Evolutionary conservation across 2,329 filamentous ascomycete species (phyloP), one percentile per base, ranked within the genome.

Genomic region (Lizonia empirigonia): DNA sequence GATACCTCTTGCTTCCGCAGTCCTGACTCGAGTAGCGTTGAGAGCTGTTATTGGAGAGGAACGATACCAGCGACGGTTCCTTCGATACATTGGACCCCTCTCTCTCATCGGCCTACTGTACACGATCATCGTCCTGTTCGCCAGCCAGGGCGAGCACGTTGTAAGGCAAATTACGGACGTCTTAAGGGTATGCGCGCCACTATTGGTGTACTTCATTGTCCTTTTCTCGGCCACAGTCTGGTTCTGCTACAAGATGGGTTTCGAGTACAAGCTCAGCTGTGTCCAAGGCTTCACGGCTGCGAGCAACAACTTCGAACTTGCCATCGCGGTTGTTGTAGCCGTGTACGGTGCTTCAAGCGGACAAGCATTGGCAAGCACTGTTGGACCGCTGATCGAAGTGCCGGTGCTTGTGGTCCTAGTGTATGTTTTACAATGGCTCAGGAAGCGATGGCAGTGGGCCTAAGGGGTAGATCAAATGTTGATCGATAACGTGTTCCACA

Each of bases 291-390:
- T 96, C 64, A 95, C 90, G 0, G 92, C 90, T 0, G 91, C 90
- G 0, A 96, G 91, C 70, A 96, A 96, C 68, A 96, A 96, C 69
- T 96, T 96, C 65, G 91, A 96, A 76, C 77, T 96, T 19, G 90
- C 91, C 0, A 96, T 96, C 73, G 91, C 91, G 0, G 91, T 96
- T 0, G 89, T 89, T 0, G 86, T 96, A 3, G 88, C 91, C 0
- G 87, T 87, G 0, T 96, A 88, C 73, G 91, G 91, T 0, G 81
- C 87, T 0, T 77, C 88, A 32, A 93, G 89, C 63, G 85, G 91
- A 40, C 86, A 96, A 73, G 91, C 91, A 0, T 76, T 96, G 35
- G 90, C 91, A 1, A 80, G 88, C 7, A 95, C 91, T 0, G 90
- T 96, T 0, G 90, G 91, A 0, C 91, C 91, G 2, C 73, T 96